Conservation (phyloP, 768 basidiomycete species). For the Termitomyces sp. region DNA sequence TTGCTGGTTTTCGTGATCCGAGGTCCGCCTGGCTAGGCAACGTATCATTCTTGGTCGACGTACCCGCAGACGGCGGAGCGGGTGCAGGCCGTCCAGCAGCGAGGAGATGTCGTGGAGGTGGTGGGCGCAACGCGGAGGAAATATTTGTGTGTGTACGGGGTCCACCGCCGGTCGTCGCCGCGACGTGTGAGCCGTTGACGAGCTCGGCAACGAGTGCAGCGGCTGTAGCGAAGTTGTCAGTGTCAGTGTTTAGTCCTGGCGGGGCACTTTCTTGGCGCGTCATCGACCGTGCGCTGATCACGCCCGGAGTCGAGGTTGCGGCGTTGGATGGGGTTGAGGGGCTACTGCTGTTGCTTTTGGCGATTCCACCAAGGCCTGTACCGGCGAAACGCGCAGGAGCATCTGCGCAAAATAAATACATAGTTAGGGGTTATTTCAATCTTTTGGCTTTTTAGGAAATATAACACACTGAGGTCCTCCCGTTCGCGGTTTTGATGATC, state of each 20-base stretch:
- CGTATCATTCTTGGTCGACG: slow-evolving; percentile 34
- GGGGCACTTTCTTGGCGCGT: slow-evolving; percentile 39
- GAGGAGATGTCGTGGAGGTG: slow-evolving; percentile 64
- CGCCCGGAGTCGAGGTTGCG: slow-evolving; percentile 17
- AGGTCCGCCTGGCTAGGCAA: slow-evolving; percentile 63
- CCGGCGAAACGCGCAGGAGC: slow-evolving; percentile 86
- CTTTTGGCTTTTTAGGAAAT: slow-evolving; percentile 11
- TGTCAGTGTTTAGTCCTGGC: slow-evolving; percentile 35
- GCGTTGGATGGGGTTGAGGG: slow-evolving; percentile 15
- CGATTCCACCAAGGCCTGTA: slow-evolving; percentile 80
- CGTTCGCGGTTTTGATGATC: slow-evolving; percentile 95
- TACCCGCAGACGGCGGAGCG: slow-evolving; percentile 28
- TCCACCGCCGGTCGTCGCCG: slow-evolving; percentile 20
- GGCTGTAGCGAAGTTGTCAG: slow-evolving; percentile 36
- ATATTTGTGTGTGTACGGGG: slow-evolving; percentile 6
- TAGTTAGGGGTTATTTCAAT: slow-evolving; percentile 9
- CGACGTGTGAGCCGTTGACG: slow-evolving; percentile 47
- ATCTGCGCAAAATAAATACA: slow-evolving; percentile 21
- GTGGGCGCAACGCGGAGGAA: slow-evolving; percentile 53
- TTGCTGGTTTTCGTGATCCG: slow-evolving; percentile 56
- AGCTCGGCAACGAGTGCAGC: slow-evolving; percentile 59
- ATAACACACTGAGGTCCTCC: slow-evolving; percentile 44
- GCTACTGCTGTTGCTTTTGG: slow-evolving; percentile 32
- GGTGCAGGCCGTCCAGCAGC: slow-evolving; percentile 54
- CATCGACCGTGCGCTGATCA: slow-evolving; percentile 16